Percentiles rank a stretch among this genome's conserved stretches.
Evolutionary conservation across 106 monocot genomes (phyloP).

Genomic region (Dendrobium huoshanense): DNA sequence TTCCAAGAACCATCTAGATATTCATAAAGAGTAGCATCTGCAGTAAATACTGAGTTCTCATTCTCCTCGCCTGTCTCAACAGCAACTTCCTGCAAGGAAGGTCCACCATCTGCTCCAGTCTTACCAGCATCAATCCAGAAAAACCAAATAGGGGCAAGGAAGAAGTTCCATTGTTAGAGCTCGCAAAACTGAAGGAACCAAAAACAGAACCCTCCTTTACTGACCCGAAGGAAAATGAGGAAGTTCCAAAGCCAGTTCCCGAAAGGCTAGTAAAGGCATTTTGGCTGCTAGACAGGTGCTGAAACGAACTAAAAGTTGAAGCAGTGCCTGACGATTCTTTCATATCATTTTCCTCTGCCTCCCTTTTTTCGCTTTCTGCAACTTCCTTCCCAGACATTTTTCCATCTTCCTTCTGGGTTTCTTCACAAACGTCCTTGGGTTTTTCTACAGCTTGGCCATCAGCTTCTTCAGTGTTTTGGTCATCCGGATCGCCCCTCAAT

Average conservation of each 20-base stretch:
- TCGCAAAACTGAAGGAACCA: slow-evolving; percentile 36
- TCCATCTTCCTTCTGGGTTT: background rate
- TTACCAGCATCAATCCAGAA: slow-evolving; percentile 22
- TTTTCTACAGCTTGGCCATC: slow-evolving; percentile 2
- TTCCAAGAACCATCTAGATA: slow-evolving; percentile 92
- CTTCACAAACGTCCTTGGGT: background rate
- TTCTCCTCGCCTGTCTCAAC: slow-evolving; percentile 96
- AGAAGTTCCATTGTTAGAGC: slow-evolving; percentile 33
- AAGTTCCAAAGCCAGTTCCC: slow-evolving; percentile 72
- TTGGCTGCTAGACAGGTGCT: slow-evolving; percentile 79
- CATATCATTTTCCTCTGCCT: slow-evolving; percentile 15
- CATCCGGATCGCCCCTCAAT: background rate
- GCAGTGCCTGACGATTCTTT: slow-evolving; percentile 22
- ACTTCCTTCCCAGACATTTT: background rate
- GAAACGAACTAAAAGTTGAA: slow-evolving; percentile 57
- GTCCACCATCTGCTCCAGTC: slow-evolving; percentile 10
- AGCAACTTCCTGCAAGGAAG: slow-evolving; percentile 59
- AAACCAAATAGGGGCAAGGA: slow-evolving; percentile 17
- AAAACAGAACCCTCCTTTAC: slow-evolving; percentile 25
- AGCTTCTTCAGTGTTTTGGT: background rate
- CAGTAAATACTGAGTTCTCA: slow-evolving; percentile 64
- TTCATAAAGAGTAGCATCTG: slow-evolving; percentile 90
- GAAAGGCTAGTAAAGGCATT: slow-evolving; percentile 94
- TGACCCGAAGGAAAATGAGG: slow-evolving; percentile 76
- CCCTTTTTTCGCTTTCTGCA: background rate